Conservation (phyloP, 2,329 filamentous ascomycete genomes). For the Paraphaeosphaeria sporulosa region DNA sequence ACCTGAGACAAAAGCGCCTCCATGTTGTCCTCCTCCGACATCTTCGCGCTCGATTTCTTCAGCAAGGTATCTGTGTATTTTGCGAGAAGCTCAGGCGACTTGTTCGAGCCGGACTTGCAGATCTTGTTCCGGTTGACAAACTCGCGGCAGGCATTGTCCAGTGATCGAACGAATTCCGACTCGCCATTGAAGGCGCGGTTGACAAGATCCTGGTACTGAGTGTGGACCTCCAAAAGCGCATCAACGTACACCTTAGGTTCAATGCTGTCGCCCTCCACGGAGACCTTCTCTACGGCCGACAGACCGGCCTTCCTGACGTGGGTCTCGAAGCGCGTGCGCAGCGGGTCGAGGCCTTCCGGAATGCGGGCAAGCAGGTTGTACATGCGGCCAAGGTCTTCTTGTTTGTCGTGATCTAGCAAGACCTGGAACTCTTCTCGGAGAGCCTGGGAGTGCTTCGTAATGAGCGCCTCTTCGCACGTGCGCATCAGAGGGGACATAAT, state of each 20-base stretch:
- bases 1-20: conserved; percentile 89
- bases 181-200: conserved; percentile 93
- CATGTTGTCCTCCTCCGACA: conserved; percentile 91
- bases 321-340: conserved; percentile 85
- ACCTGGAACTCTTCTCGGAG: conserved; percentile 95
- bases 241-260: conserved; percentile 98
- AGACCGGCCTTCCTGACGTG: conserved; percentile 92
- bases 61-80: conserved; percentile 94
- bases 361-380: conserved; percentile 90
- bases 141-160: conserved; percentile 96
- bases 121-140: conserved; percentile 98
- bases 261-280: conserved; percentile 84
- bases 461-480: conserved; percentile 86
- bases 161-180: conserved; percentile 92
- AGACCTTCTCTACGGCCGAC: conserved; percentile 88
- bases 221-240: conserved; percentile 91
- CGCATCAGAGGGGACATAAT: conserved; percentile 86
- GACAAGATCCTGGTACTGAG: conserved; percentile 89
- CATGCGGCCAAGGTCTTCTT: conserved; percentile 96
- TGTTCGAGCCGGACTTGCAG: conserved; percentile 91
- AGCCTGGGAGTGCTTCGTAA: conserved; percentile 84
- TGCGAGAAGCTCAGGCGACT: conserved; percentile 91
- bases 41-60: conserved; percentile 85
- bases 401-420: conserved; percentile 89
- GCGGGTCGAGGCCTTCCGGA: conserved; percentile 86